These are phyloP conservation scores for Lithocarpus polystachyus DNA, from an alignment of 306 rosid genomes.

Conservation along the genomic window DNA sequence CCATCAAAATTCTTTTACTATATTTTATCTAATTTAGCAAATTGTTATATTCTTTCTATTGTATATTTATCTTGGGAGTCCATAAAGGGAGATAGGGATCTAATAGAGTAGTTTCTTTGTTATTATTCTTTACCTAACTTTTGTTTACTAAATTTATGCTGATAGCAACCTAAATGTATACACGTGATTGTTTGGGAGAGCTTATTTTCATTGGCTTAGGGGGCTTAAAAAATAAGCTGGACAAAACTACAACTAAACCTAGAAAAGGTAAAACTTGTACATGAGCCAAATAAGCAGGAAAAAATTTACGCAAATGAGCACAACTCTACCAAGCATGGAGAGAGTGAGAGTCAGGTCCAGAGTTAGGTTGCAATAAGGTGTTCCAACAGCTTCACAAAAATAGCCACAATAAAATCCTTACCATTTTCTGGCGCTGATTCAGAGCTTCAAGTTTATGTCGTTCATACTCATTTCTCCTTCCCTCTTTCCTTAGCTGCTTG, in stretches of 20 bases:
- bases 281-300: too few species aligned
- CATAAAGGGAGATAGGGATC: not conserved
- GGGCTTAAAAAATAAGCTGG: too few species aligned
- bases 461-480: constrained; percentile 77
- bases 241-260: too few species aligned
- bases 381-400: constrained; percentile 3
- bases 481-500: constrained; percentile 75
- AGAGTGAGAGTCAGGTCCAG: not conserved
- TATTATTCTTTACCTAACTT: not conserved
- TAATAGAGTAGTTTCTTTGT: not conserved
- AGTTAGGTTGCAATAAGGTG: not conserved
- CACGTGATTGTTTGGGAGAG: too few species aligned
- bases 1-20: not conserved
- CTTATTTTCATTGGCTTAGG: too few species aligned
- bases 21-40: not conserved
- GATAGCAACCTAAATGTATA: not conserved
- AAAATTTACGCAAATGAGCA: too few species aligned
- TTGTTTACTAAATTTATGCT: constrained; percentile 1
- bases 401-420: constrained; percentile 9
- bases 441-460: constrained; percentile 79
- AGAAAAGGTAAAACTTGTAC: too few species aligned
- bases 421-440: constrained; percentile 78
- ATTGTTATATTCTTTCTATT: not conserved
- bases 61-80: not conserved
- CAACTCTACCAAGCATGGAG: not conserved